Percentiles rank a stretch among this genome's conserved stretches.
These are phyloP conservation scores for Mycena belliarum DNA, from an alignment of 768 basidiomycete genomes.

Conservation along the genomic window DNA sequence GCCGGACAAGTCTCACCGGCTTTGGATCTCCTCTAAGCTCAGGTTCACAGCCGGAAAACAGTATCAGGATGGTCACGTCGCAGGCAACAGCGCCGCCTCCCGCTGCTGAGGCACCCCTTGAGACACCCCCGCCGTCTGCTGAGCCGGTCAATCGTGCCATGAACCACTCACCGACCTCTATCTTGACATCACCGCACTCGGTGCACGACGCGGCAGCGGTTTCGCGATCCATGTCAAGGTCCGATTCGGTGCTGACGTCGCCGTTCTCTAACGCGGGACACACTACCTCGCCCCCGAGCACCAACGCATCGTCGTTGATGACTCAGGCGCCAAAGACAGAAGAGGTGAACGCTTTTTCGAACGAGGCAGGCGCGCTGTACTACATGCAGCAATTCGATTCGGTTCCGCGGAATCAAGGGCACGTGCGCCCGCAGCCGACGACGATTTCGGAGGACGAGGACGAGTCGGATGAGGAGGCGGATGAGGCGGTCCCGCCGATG, in stretches of 20 bases:
- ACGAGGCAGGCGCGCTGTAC: slow-evolving; percentile 66
- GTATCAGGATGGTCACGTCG: slow-evolving; percentile 18
- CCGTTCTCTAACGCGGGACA: slow-evolving; percentile 37
- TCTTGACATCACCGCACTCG: slow-evolving; percentile 38
- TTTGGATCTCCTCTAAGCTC: slow-evolving; percentile 42
- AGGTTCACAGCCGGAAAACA: slow-evolving; percentile 1
- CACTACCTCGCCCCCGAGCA: slow-evolving; percentile 15
- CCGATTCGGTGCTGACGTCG: slow-evolving; percentile 36
- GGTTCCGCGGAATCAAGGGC: slow-evolving; percentile 19
- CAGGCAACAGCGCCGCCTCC: not conserved
- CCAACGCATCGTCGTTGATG: slow-evolving; percentile 11
- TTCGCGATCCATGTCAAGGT: slow-evolving; percentile 9
- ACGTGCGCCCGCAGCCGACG: slow-evolving; percentile 42
- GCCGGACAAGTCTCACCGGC: slow-evolving; percentile 30
- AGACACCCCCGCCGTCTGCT: not conserved
- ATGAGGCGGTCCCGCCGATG: slow-evolving; percentile 14
- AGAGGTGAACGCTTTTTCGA: slow-evolving; percentile 39
- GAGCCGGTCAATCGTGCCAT: slow-evolving; percentile 16
- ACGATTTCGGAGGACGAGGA: slow-evolving; percentile 46
- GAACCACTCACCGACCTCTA: slow-evolving; percentile 26
- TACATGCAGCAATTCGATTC: slow-evolving; percentile 64
- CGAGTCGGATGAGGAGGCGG: slow-evolving; percentile 38
- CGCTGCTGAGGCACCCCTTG: not conserved
- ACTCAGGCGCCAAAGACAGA: slow-evolving; percentile 21
- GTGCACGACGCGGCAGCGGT: slow-evolving; percentile 4